phyloP scores from a whole-genome alignment of 2,329 filamentous ascomycete species.

The Microsporum canis region DNA sequence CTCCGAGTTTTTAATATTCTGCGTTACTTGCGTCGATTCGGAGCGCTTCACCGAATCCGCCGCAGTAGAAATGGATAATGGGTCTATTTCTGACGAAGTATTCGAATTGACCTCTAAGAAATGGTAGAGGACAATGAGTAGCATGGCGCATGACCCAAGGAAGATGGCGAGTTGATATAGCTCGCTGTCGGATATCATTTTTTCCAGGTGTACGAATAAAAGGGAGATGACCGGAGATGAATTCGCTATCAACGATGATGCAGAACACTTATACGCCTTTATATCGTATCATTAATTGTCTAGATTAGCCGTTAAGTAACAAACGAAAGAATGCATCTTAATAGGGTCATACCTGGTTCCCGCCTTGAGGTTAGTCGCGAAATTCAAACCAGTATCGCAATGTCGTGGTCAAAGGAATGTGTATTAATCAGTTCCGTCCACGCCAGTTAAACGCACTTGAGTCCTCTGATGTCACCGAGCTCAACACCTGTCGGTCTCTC shows the following conservation, averaged over 20 bases:
- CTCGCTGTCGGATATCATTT: slow-evolving; percentile 87
- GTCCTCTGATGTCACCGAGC: background rate
- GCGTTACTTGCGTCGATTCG: background rate
- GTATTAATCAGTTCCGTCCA: background rate
- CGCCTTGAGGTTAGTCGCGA: too few species aligned
- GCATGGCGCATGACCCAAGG: slow-evolving; percentile 77
- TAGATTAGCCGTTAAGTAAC: too few species aligned
- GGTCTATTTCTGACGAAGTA: slow-evolving; percentile 31
- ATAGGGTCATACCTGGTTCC: too few species aligned
- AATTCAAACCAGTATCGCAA: too few species aligned
- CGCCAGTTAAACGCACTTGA: background rate
- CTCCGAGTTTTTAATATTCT: background rate
- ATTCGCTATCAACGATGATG: background rate
- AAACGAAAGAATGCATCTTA: too few species aligned
- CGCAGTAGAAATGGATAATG: background rate
- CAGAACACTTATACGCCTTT: too few species aligned
- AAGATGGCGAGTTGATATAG: slow-evolving; percentile 89
- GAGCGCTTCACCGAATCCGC: background rate
- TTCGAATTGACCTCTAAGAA: slow-evolving; percentile 91
- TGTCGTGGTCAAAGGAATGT: too few species aligned
- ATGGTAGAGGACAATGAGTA: slow-evolving; percentile 89
- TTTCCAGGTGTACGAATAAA: slow-evolving; percentile 26
- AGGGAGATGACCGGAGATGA: background rate
- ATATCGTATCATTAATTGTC: too few species aligned
- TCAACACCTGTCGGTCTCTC: background rate